Conservation (phyloP, 495 filamentous ascomycete species). For the Pyrenopolyporus hunteri region DNA sequence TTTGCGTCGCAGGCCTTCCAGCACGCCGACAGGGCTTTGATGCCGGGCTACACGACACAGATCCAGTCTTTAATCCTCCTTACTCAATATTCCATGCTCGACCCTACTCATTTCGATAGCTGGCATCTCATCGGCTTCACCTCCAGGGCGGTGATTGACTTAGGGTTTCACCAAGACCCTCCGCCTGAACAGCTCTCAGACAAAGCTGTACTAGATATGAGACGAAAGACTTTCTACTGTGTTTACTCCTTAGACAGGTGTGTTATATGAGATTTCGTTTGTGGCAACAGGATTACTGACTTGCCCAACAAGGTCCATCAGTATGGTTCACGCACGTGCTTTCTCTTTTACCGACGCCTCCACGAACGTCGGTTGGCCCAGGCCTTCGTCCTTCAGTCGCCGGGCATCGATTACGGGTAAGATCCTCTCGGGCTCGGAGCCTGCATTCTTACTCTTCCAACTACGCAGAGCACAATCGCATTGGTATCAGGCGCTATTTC, state of each 20-base stretch:
- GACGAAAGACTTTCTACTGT: constrained; percentile 82
- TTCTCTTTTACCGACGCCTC: constrained; percentile 93
- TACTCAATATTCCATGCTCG: constrained; percentile 84
- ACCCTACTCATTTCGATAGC: constrained; percentile 85
- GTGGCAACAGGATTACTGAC: neutral
- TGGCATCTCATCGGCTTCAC: constrained; percentile 92
- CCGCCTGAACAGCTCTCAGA: constrained; percentile 66
- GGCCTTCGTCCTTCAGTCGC: constrained; percentile 43
- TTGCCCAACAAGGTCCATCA: constrained; percentile 67
- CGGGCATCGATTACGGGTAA: constrained; percentile 45
- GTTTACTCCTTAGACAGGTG: constrained; percentile 87
- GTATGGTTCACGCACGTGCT: constrained; percentile 76
- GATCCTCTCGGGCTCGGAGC: constrained; percentile 55
- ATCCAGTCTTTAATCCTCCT: constrained; percentile 86
- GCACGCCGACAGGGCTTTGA: constrained; percentile 78
- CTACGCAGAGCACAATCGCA: constrained; percentile 78
- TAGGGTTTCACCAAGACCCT: constrained; percentile 89
- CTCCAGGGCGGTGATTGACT: constrained; percentile 80
- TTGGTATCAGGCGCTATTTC: constrained; percentile 84
- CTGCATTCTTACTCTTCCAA: constrained; percentile 69
- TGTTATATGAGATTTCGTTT: constrained; percentile 19
- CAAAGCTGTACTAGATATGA: constrained; percentile 69
- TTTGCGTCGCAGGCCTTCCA: constrained; percentile 73
- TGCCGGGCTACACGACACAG: constrained; percentile 78
- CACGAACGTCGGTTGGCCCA: constrained; percentile 68